phyloP scores from a whole-genome alignment of 345 rosid species.

The Carallia brachiata region DNA sequence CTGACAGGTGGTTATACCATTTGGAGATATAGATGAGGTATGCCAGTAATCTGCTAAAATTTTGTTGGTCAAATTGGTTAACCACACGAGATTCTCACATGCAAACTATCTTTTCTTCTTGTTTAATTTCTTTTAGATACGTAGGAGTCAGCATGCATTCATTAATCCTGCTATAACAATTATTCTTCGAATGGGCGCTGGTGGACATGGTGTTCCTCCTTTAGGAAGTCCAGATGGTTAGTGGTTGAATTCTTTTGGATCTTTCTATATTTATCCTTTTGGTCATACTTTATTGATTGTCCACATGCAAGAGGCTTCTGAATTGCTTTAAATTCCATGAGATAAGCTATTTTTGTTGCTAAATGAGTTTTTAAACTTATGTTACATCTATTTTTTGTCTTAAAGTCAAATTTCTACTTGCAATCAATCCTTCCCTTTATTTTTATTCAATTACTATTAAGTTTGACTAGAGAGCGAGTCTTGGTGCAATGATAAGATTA shows the following conservation, averaged over 20 bases:
- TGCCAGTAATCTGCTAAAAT: slow-evolving; percentile 6
- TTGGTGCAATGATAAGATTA: too few species aligned
- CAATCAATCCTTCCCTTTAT: too few species aligned
- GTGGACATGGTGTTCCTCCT: slow-evolving; percentile 99
- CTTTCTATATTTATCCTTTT: not conserved
- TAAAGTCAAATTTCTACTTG: too few species aligned
- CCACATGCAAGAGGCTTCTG: not conserved
- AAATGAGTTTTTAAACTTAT: too few species aligned
- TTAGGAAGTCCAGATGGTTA: slow-evolving; percentile 96
- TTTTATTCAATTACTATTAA: too few species aligned
- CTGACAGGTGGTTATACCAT: slow-evolving; percentile 77
- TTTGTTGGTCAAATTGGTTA: slow-evolving; percentile 9
- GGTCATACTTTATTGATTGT: not conserved
- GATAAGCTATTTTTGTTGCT: too few species aligned
- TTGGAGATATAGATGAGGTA: slow-evolving; percentile 97
- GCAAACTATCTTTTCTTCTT: not conserved
- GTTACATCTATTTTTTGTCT: too few species aligned
- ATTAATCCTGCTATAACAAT: slow-evolving; percentile 96
- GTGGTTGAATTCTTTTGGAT: slow-evolving; percentile 20
- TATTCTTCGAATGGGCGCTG: slow-evolving; percentile 95
- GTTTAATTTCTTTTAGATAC: slow-evolving; percentile 50
- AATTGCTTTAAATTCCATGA: not conserved
- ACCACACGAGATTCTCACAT: slow-evolving; percentile 13
- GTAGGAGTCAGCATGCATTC: slow-evolving; percentile 94
- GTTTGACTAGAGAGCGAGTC: too few species aligned